A percentile compares a stretch with the other conserved stretches of the same genome.
phyloP scores from a whole-genome alignment of 2,329 filamentous ascomycete species.

The Tolypocladium sp. region DNA sequence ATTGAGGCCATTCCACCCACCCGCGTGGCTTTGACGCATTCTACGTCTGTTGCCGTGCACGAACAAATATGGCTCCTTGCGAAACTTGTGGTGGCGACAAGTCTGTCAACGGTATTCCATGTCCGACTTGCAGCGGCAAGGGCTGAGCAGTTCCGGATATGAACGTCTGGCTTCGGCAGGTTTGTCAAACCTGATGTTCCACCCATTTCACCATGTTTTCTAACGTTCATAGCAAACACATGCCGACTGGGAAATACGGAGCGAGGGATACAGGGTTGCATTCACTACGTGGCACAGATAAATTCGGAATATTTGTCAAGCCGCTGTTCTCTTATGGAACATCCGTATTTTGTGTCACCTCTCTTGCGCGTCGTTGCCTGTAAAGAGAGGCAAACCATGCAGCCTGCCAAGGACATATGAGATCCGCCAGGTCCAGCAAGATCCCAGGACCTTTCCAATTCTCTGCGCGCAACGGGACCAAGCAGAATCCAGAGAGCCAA shows the following conservation, averaged over 20 bases:
- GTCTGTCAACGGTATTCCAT: not conserved
- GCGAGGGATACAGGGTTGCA: too few relatives aligned
- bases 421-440: constrained; percentile 1
- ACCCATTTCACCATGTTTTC: not conserved
- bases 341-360: not conserved
- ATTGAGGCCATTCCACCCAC: too few relatives aligned
- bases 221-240: too few relatives aligned
- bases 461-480: not conserved
- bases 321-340: not conserved
- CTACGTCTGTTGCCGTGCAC: not conserved
- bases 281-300: too few relatives aligned
- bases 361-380: not conserved
- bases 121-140: not conserved
- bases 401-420: constrained; percentile 1
- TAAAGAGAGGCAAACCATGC: not conserved
- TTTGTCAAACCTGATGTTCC: not conserved
- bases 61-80: not conserved
- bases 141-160: not conserved
- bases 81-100: not conserved
- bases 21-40: too few relatives aligned
- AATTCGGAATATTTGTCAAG: not conserved
- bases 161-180: not conserved
- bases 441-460: not conserved
- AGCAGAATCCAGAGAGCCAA: not conserved
- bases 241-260: too few relatives aligned